Conservation (phyloP, 2,329 filamentous ascomycete species). For the Parafenestella ontariensis region DNA sequence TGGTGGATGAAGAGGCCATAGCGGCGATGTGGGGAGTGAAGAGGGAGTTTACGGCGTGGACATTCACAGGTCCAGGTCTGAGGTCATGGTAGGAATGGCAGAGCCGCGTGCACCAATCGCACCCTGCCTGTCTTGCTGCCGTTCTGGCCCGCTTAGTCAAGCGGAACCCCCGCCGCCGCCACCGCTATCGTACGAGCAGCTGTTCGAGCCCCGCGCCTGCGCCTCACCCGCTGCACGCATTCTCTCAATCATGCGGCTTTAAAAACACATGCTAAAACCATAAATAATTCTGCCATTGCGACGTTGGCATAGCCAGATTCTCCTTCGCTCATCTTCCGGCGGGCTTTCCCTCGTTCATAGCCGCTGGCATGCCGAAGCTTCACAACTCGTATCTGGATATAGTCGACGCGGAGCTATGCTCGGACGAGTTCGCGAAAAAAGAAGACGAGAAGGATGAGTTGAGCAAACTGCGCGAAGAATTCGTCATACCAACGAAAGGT, state of each 20-base stretch:
- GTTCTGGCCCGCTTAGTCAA: slow-evolving; percentile 28
- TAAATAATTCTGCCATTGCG: neutral
- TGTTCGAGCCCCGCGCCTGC: neutral
- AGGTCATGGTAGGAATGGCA: slow-evolving; percentile 22
- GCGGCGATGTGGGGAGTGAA: slow-evolving; percentile 1
- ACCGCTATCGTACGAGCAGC: slow-evolving; percentile 18
- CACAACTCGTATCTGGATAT: slow-evolving; percentile 33
- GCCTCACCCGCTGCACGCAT: slow-evolving; percentile 13
- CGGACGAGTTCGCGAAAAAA: slow-evolving; percentile 38
- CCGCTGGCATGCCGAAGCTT: slow-evolving; percentile 31
- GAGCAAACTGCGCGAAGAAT: slow-evolving; percentile 65
- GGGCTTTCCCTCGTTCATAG: slow-evolving; percentile 1
- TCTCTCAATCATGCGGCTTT: slow-evolving; percentile 3
- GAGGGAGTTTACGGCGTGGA: slow-evolving; percentile 1
- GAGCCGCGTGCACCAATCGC: slow-evolving; percentile 17
- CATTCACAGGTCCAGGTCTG: slow-evolving; percentile 9
- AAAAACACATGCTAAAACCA: neutral
- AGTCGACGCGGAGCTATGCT: slow-evolving; percentile 29
- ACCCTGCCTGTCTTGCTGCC: neutral
- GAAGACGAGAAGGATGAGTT: slow-evolving; percentile 50
- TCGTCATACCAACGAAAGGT: slow-evolving; percentile 76
- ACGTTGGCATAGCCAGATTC: neutral
- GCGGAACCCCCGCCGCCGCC: slow-evolving; percentile 15
- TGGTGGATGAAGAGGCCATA: slow-evolving; percentile 37
- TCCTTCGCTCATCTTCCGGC: neutral